These are phyloP conservation scores for Globisporangium carolinianum DNA, from an alignment of 352 stramenopile genomes.

Conservation along the genomic window DNA sequence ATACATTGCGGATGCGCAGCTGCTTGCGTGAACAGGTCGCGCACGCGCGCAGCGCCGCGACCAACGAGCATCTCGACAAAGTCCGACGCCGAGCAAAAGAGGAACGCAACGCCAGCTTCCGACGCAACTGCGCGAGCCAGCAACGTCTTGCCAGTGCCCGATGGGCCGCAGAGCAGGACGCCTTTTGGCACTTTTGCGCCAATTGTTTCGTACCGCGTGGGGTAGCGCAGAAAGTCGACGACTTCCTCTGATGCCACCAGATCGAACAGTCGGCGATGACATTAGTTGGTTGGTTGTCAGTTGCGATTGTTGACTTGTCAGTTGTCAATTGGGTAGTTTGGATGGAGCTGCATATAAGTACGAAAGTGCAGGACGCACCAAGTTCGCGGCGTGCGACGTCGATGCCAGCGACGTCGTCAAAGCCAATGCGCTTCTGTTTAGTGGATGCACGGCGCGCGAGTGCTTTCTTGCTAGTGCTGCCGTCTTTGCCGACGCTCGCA, in stretches of 20 bases:
- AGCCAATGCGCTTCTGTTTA: slow-evolving; percentile 49
- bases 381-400: slow-evolving; percentile 92
- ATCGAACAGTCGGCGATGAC: not conserved
- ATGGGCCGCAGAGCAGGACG: slow-evolving; percentile 91
- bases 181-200: slow-evolving; percentile 90
- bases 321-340: no score
- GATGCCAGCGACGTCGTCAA: slow-evolving; percentile 92
- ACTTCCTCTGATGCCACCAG: slow-evolving; percentile 62
- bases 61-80: slow-evolving; percentile 98
- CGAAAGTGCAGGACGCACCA: slow-evolving; percentile 14
- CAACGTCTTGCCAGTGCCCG: slow-evolving; percentile 93
- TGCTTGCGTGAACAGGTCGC: slow-evolving; percentile 92
- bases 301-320: no score
- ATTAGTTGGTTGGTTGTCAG: no score
- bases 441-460: slow-evolving; percentile 21
- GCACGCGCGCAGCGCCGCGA: slow-evolving; percentile 89
- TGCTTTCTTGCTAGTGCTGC: slow-evolving; percentile 33
- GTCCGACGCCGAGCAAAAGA: slow-evolving; percentile 94
- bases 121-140: slow-evolving; percentile 89
- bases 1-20: slow-evolving; percentile 94
- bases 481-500: slow-evolving; percentile 62
- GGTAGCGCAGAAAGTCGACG: slow-evolving; percentile 93
- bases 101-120: slow-evolving; percentile 91
- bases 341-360: no score
- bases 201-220: slow-evolving; percentile 88